Evolutionary conservation across 441 rosid genomes (phyloP).

Genomic region (Gossypium aridum): DNA sequence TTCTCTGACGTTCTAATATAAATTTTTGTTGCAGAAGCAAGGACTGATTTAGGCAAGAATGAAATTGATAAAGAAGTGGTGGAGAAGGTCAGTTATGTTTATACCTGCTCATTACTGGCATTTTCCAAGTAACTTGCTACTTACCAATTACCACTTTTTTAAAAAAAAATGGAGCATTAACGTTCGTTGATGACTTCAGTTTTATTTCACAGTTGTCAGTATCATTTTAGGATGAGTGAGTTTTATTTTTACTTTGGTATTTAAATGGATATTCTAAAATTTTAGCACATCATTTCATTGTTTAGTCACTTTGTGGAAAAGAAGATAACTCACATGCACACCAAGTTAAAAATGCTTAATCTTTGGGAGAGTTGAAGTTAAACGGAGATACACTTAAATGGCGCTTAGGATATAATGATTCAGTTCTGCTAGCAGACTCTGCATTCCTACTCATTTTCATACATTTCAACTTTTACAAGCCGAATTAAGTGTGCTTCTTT

Average conservation of each 20-base stretch:
- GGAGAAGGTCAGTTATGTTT: constrained; percentile 53
- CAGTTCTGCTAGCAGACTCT: neutral
- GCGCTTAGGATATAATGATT: neutral
- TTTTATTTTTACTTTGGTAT: neutral
- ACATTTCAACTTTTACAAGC: neutral
- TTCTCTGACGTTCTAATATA: constrained; percentile 10
- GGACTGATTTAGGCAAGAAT: constrained; percentile 52
- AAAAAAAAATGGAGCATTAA: neutral
- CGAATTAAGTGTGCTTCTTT: neutral
- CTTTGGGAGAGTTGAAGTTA: neutral
- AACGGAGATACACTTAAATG: neutral
- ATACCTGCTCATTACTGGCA: neutral
- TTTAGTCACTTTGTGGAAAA: neutral
- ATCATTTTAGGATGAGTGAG: neutral
- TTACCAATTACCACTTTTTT: neutral
- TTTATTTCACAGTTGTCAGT: too few species aligned
- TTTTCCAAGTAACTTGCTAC: neutral
- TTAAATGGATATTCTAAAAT: neutral
- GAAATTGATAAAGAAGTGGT: constrained; percentile 74
- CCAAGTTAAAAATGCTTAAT: neutral
- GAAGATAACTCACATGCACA: neutral
- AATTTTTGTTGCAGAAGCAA: constrained; percentile 53
- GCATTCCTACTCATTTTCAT: neutral
- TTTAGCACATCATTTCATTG: neutral
- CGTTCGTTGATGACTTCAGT: neutral